These are phyloP conservation scores for Yarrowia porcina DNA, from an alignment of 805 yeast species.

Conservation along the genomic window DNA sequence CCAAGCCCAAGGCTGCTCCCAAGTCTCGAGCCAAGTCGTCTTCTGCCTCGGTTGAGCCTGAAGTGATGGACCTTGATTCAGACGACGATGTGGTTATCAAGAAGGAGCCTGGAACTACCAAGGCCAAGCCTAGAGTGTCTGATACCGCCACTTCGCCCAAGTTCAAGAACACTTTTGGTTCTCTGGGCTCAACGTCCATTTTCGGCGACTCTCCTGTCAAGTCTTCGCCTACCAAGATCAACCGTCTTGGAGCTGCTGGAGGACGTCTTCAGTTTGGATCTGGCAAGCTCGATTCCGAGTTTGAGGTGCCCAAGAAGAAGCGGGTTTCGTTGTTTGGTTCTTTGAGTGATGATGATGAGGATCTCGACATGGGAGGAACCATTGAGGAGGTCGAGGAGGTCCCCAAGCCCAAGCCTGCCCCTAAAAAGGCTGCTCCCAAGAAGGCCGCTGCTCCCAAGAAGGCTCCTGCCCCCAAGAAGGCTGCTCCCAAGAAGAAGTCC, in stretches of 20 bases:
- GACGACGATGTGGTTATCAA: not conserved
- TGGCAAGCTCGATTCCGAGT: constrained; percentile 1
- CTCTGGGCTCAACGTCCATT: not conserved
- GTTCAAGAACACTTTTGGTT: constrained; percentile 19
- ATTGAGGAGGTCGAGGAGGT: constrained; percentile 16
- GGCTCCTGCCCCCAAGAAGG: constrained; percentile 34
- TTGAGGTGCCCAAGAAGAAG: constrained; percentile 10
- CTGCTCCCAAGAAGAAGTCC: constrained; percentile 34
- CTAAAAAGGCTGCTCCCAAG: constrained; percentile 27
- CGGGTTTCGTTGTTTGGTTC: constrained; percentile 1
- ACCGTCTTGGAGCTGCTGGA: constrained; percentile 4
- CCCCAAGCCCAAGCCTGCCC: constrained; percentile 12
- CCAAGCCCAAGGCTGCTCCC: constrained; percentile 27
- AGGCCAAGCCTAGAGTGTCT: not conserved
- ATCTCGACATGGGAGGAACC: not conserved
- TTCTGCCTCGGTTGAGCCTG: constrained; percentile 5
- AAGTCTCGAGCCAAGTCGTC: constrained; percentile 29
- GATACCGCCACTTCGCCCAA: constrained; percentile 16
- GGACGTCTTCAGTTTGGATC: constrained; percentile 6
- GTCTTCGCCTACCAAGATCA: constrained; percentile 14
- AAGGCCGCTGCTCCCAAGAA: constrained; percentile 21
- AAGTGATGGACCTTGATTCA: not conserved
- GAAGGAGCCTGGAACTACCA: not conserved
- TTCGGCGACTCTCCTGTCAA: constrained; percentile 14
- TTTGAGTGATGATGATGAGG: not conserved